Conservation (phyloP, 352 stramenopile genomes). For the Phytophthora colocasiae region DNA sequence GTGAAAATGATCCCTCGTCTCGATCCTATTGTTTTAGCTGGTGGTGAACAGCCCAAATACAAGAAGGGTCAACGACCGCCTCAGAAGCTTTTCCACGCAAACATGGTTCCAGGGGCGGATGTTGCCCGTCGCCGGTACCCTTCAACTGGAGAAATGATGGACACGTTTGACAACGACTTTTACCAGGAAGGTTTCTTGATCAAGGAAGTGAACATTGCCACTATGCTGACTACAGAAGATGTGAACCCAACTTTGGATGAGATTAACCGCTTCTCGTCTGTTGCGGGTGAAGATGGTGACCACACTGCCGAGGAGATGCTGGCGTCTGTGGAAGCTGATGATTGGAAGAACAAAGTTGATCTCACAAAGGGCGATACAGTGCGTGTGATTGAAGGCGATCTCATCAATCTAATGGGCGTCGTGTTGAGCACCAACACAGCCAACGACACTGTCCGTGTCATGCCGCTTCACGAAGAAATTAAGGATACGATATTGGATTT, state of each 20-base stretch:
- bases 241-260: constrained; percentile 88
- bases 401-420: constrained; percentile 92
- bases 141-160: constrained; percentile 86
- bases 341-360: constrained; percentile 91
- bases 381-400: constrained; percentile 86
- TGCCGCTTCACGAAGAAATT: constrained; percentile 92
- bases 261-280: constrained; percentile 88
- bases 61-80: constrained; percentile 90
- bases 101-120: constrained; percentile 71
- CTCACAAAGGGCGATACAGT: constrained; percentile 92
- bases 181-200: constrained; percentile 90
- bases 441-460: constrained; percentile 90
- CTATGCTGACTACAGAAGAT: constrained; percentile 87
- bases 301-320: constrained; percentile 72
- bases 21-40: constrained; percentile 75
- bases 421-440: constrained; percentile 89
- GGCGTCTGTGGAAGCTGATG: constrained; percentile 75
- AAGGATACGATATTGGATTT: constrained; percentile 92
- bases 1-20: constrained; percentile 89
- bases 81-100: constrained; percentile 84
- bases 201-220: constrained; percentile 89
- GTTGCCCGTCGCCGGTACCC: constrained; percentile 74
- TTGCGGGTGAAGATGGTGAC: constrained; percentile 72
- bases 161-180: constrained; percentile 89
- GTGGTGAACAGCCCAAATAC: constrained; percentile 86